Base-by-base conservation (phyloP, 306 rosid species). In the Senna siamea region DNA sequence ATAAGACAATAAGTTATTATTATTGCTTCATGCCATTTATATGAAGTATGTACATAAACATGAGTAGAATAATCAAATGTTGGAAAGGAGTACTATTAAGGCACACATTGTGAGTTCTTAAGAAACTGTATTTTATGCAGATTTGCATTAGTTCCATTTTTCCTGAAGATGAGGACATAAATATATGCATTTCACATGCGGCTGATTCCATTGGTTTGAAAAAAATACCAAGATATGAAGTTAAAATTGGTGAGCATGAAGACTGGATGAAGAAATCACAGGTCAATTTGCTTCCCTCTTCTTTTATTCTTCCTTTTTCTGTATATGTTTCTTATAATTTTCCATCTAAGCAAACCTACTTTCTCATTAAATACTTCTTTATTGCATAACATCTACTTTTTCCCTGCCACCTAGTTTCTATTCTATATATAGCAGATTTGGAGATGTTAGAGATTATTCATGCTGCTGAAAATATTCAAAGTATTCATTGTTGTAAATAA, bases 131-230 rank as follows among this genome's bases (percentile, higher is more conserved):
- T 65, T 78, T 76, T 43, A 35, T 35, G 78, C 90, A 90, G 98
- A 82, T 88, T 74, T 82, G 87, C 74, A 84, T 93, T 19, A 78
- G 75, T 74, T 77, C 96, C 75, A 88, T 88, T 79, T 93, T 89
- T 63, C 77, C 86, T 9, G 90, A 84, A 71, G 94, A 69, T 3
- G 79, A 88, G 63, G 90, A 93, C 61, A 80, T 93, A 72, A 69
- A 75, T 50, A 32, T 47, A 53, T 78, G 92, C 87, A 89, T 91
- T 83, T 84, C 85, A 34, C 87, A 53, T 44, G 96, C 97, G 35
- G 86, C 89, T 38, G 89, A 79, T 84, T 93, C 98, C 55, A 75
- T 93, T 78, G 96, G 98, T 64, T 73, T 93, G 83, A 93, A 85
- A 77, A 89, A 91, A 81, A 72, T 78, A 73, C 96, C 96, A 44